Percentiles rank a stretch among this genome's conserved stretches.
phyloP scores from a whole-genome alignment of 208 protist species.

The Crithidia brevicula region DNA sequence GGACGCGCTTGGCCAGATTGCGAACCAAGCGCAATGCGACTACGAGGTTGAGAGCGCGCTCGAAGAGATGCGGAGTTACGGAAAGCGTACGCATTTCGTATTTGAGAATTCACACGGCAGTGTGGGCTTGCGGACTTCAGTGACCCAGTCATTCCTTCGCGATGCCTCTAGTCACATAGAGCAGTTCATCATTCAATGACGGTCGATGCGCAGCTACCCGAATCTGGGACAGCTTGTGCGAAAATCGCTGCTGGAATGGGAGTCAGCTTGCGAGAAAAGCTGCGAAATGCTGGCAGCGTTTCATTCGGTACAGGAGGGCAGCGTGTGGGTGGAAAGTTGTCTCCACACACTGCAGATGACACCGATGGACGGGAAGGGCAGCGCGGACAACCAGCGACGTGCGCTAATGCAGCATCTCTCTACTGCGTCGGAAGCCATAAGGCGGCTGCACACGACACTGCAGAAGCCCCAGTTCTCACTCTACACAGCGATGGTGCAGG shows the following conservation, averaged over 20 bases:
- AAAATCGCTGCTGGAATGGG: constrained; percentile 75
- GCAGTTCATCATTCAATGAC: constrained; percentile 57
- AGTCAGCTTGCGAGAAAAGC: constrained; percentile 65
- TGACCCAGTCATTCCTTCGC: constrained; percentile 36
- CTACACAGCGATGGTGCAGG: constrained; percentile 90
- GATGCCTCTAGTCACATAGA: constrained; percentile 50
- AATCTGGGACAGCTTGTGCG: constrained; percentile 62
- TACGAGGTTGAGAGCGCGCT: constrained; percentile 76
- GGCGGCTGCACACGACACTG: constrained; percentile 46
- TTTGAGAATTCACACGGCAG: constrained; percentile 26
- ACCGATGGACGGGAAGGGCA: constrained; percentile 11
- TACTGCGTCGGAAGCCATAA: constrained; percentile 28
- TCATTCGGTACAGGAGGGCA: constrained; percentile 48
- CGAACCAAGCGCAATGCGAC: constrained; percentile 71
- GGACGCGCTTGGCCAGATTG: constrained; percentile 60
- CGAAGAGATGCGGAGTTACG: constrained; percentile 87
- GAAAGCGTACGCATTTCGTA: constrained; percentile 77
- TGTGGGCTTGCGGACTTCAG: constrained; percentile 11
- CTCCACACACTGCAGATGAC: constrained; percentile 26
- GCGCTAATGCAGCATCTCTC: constrained; percentile 15
- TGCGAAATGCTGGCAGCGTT: constrained; percentile 56
- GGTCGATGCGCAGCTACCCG: constrained; percentile 48
- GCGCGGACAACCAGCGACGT: constrained; percentile 2
- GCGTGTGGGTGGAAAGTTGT: constrained; percentile 31
- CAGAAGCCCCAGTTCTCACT: constrained; percentile 87